phyloP scores from a whole-genome alignment of 2,329 filamentous ascomycete genomes.

The Colletotrichum sp. region DNA sequence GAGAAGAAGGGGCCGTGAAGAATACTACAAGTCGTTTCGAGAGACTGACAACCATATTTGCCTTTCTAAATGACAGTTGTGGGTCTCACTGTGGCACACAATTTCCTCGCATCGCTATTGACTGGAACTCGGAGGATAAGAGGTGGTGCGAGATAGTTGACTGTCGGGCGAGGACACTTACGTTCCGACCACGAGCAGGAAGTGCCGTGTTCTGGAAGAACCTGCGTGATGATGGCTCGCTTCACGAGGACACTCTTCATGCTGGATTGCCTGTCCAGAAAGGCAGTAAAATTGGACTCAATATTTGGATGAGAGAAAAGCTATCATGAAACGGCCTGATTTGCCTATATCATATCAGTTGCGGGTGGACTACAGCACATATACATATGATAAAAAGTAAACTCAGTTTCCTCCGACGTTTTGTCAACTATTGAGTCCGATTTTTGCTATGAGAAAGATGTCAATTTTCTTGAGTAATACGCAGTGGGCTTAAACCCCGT shows the following conservation, averaged over 20 bases:
- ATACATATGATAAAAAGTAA: rapidly evolving
- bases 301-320: background rate
- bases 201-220: background rate
- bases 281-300: background rate
- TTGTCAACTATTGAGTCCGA: background rate
- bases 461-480: rapidly evolving
- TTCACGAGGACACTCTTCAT: background rate
- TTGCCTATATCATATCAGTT: rapidly evolving
- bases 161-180: background rate
- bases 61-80: background rate
- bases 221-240: background rate
- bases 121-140: background rate
- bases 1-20: background rate
- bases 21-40: background rate
- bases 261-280: background rate
- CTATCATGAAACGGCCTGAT: background rate
- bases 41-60: background rate
- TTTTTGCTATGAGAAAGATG: background rate
- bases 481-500: background rate
- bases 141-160: background rate
- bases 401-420: background rate
- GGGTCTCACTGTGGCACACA: background rate
- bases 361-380: background rate
- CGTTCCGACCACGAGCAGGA: background rate
- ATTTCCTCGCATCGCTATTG: rapidly evolving